Evolutionary conservation across 2,329 filamentous ascomycete species (phyloP).

Genomic region (Diaporthe capsici): DNA sequence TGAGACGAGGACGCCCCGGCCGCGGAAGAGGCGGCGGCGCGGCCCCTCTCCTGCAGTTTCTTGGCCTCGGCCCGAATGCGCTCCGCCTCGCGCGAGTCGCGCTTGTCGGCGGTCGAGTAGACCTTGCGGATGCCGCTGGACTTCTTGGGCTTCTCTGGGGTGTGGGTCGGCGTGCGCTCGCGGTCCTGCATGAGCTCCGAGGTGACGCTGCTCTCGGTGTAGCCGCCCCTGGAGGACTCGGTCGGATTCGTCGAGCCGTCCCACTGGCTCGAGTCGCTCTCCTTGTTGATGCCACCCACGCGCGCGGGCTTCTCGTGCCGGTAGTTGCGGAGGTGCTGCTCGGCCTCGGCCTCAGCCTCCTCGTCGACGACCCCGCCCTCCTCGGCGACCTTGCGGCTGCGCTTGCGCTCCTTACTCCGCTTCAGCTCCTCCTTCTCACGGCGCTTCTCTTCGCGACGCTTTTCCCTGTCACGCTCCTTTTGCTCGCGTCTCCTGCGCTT

Average conservation of each 20-base stretch:
- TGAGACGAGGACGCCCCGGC: conserved; percentile 50
- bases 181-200: conserved; percentile 73
- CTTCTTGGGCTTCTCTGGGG: conserved; percentile 60
- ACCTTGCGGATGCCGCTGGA: conserved; percentile 70
- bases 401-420: conserved; percentile 49
- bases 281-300: conserved; percentile 90
- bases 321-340: conserved; percentile 83
- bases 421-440: conserved; percentile 52
- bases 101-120: conserved; percentile 72
- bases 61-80: conserved; percentile 69
- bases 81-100: conserved; percentile 65
- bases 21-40: conserved; percentile 61
- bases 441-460: conserved; percentile 53
- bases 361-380: conserved; percentile 75
- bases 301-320: conserved; percentile 87
- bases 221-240: conserved; percentile 61
- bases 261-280: conserved; percentile 83
- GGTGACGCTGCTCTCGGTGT: conserved; percentile 61
- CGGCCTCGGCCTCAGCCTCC: conserved; percentile 72
- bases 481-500: conserved; percentile 66
- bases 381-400: conserved; percentile 64
- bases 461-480: conserved; percentile 65
- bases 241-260: conserved; percentile 80
- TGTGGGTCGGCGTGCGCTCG: conserved; percentile 57
- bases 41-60: conserved; percentile 67